These are phyloP conservation scores for Penicillium canariense DNA, from an alignment of 495 filamentous ascomycete species.

Conservation along the genomic window DNA sequence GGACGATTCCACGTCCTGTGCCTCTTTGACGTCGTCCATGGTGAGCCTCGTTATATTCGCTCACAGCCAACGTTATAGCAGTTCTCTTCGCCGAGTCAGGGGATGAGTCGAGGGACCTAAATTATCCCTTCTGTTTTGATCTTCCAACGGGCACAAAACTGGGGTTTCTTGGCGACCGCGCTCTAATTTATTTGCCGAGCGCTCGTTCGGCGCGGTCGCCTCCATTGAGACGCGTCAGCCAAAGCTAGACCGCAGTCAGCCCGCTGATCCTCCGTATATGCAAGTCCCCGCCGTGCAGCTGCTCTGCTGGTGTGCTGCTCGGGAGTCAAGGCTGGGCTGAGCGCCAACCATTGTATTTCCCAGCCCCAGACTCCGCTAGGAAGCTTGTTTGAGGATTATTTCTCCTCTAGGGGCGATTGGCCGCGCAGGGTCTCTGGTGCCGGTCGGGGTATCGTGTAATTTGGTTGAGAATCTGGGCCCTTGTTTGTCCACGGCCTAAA, in stretches of 20 bases:
- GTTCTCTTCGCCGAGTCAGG: too few species aligned
- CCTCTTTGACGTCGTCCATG: slow-evolving; percentile 11
- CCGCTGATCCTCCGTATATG: not conserved
- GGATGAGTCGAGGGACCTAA: not conserved
- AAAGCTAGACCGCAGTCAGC: not conserved
- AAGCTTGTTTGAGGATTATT: not conserved
- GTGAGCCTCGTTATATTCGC: too few species aligned
- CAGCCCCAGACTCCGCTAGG: not conserved
- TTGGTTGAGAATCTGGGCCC: too few species aligned
- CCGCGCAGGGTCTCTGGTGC: not conserved
- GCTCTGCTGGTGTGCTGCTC: too few species aligned
- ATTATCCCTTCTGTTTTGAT: not conserved
- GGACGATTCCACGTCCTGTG: slow-evolving; percentile 10
- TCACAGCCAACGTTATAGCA: too few species aligned
- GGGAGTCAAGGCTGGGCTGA: too few species aligned
- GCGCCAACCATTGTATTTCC: too few species aligned
- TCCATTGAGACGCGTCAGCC: not conserved
- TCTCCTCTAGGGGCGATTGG: too few species aligned
- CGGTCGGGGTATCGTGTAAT: too few species aligned
- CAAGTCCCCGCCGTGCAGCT: not conserved
- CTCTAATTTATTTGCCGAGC: not conserved
- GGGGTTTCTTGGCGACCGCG: not conserved
- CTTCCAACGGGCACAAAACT: not conserved
- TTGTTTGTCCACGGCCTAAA: too few species aligned
- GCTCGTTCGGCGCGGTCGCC: not conserved